Percentiles rank a stretch among this genome's conserved stretches.
Conservation (phyloP, 306 rosid species). For the Pueraria montana region DNA sequence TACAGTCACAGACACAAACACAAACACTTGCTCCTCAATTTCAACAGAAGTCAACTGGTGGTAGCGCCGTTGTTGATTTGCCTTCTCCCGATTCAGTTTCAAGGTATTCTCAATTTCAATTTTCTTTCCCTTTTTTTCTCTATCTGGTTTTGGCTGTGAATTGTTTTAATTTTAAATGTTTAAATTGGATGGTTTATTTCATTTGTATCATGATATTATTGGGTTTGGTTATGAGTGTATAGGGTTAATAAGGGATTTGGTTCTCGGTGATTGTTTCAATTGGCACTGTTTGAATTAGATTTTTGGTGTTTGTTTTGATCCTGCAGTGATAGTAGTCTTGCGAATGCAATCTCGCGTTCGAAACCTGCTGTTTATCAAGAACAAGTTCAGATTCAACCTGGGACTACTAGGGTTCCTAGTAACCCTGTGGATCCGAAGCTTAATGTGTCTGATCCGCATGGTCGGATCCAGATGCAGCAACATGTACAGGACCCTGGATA, state of each 20-base stretch:
- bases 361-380: constrained; percentile 87
- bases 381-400: constrained; percentile 70
- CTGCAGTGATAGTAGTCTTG: constrained; percentile 80
- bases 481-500: constrained; percentile 80
- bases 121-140: background rate
- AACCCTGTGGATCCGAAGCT: constrained; percentile 73
- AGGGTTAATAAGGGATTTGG: background rate
- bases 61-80: constrained; percentile 56
- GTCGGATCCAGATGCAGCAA: constrained; percentile 79
- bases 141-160: constrained; percentile 10
- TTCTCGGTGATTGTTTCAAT: background rate
- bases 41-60: constrained; percentile 73
- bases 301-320: constrained; percentile 48
- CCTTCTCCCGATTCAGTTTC: constrained; percentile 97
- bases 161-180: background rate
- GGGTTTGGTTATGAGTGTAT: constrained; percentile 28
- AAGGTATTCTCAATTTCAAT: constrained; percentile 61
- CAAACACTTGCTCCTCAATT: constrained; percentile 61
- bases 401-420: constrained; percentile 64
- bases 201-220: background rate
- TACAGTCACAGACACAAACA: constrained; percentile 57
- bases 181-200: background rate
- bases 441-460: constrained; percentile 67
- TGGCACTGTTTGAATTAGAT: constrained; percentile 52
- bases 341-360: constrained; percentile 71